Evolutionary conservation across 176 grass and related monocot species (phyloP).

Genomic region (Rhipidocladum racemiflorum): DNA sequence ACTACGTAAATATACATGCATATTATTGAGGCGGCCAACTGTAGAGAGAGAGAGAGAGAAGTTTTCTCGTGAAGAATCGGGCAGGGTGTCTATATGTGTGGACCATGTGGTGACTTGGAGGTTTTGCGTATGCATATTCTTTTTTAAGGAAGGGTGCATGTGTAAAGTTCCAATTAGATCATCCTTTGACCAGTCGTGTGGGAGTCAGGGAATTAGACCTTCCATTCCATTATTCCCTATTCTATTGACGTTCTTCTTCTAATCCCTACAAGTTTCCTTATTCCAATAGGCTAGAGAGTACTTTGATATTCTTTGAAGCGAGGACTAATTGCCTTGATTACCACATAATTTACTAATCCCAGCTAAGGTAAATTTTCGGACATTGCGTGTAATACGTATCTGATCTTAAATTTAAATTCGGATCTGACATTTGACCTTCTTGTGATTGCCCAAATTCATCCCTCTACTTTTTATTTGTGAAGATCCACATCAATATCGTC

Average conservation of each 20-base stretch:
- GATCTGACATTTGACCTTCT: conserved; percentile 8
- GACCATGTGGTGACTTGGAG: too few relatives aligned
- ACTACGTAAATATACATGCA: not conserved
- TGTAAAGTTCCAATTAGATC: conserved; percentile 5
- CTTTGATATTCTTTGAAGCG: conserved; percentile 24
- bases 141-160: not conserved
- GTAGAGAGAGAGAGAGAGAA: too few relatives aligned
- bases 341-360: conserved; percentile 43
- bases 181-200: conserved; percentile 29
- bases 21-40: not conserved
- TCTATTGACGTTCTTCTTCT: conserved; percentile 53
- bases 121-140: not conserved
- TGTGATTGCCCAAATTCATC: not conserved
- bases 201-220: conserved; percentile 40
- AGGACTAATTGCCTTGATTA: conserved; percentile 22
- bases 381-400: not conserved
- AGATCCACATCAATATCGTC: too few relatives aligned
- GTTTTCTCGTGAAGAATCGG: too few relatives aligned
- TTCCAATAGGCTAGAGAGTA: not conserved
- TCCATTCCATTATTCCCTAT: conserved; percentile 50
- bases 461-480: not conserved
- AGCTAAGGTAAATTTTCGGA: conserved; percentile 30
- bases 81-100: too few relatives aligned
- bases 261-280: conserved; percentile 32
- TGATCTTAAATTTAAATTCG: conserved; percentile 6